Evolutionary conservation across 768 basidiomycete species (phyloP), one percentile per base, ranked within the genome.

Genomic region (Tulasnella calospora): DNA sequence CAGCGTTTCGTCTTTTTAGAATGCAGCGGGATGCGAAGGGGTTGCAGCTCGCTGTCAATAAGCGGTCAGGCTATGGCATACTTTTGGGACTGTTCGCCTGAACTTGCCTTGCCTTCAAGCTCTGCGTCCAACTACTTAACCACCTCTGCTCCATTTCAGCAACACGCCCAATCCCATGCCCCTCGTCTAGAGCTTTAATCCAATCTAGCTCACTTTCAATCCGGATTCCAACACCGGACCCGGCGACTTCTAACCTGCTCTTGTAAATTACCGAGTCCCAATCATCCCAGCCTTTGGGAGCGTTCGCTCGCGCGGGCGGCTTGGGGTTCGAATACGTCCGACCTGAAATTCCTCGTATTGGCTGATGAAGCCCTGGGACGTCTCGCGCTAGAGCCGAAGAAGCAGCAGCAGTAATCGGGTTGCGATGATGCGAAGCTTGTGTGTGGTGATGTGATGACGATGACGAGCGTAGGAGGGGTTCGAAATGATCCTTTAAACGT

Each of bases 1-100:
- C 98, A 99, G 5, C 98, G 94, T 85, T 99, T 99, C 3, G 96
- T 95, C 74, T 93, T 90, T 84, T 98, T 99, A 0, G 95, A 94
- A 81, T 93, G 94, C 0, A 99, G 87, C 0, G 95, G 96, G 81
- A 98, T 94, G 41, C 98, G 92, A 70, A 94, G 87, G 0, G 98
- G 98, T 83, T 90, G 90, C 17, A 96, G 87, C 57, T 96, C 92
- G 41, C 94, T 96, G 83, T 5, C 71, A 21, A 46, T 44, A 74
- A 12, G 76, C 23, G 51, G 19, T 38, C 23, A 61, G 79, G 81
- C 61, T 74, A 69, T n/a, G 6, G 6, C 46, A 61, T 72, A 40
- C 9, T 27, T 30, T 74, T 12, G 47, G 3, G 19, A 19, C n/a
- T 38, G 17, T 71, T 21, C 13, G 33, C 13, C 38, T 78, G 38